Evolutionary conservation across 1,284 basidiomycete species (phyloP), one percentile per base, ranked within the genome.

Genomic region (Naganishia cerealis): DNA sequence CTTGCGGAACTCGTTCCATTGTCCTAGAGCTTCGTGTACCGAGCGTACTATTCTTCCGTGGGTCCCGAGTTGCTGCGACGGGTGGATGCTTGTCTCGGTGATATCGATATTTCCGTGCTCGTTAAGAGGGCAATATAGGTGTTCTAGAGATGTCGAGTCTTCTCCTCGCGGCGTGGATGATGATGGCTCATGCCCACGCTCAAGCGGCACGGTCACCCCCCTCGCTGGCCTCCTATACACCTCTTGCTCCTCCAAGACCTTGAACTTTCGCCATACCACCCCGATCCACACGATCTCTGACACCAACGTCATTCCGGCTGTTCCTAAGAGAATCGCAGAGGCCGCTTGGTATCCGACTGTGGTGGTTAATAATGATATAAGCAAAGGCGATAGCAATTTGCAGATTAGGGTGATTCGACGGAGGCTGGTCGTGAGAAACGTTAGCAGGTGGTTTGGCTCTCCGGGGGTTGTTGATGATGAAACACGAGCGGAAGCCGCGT

Each of bases 321-420:
- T 54, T 0, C 68, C 72, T 6, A 80, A 73, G 13, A 80, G 71
- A 46, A 74, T 70, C 0, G 70, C 72, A 0, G 75, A 73, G 0
- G 79, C 73, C 24, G 73, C 67, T 1, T 71, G 61, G 69, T 82
- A 81, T 0, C 77, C 76, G 0, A 67, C 69, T 0, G 73, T 55
- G 0, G 77, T 75, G 0, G 83, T 83, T 18, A 84, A 72, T 13
- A 82, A 75, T 0, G 83, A 83, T 13, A 83, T 82, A 63, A 84
- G 78, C 10, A 84, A 79, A 71, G 83, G 83, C 0, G 82, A 77
- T 13, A 81, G 57, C 5, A 84, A 77, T 72, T 83, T 83, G 36
- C 78, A 80, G 13, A 82, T 67, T 1, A 84, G 75, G 70, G 83
- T 82, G 43, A 83, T 81, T 16, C 83, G 76, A 1, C 83, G 77